phyloP scores from a whole-genome alignment of 495 filamentous ascomycete genomes.

The Penicillium alfredii region DNA sequence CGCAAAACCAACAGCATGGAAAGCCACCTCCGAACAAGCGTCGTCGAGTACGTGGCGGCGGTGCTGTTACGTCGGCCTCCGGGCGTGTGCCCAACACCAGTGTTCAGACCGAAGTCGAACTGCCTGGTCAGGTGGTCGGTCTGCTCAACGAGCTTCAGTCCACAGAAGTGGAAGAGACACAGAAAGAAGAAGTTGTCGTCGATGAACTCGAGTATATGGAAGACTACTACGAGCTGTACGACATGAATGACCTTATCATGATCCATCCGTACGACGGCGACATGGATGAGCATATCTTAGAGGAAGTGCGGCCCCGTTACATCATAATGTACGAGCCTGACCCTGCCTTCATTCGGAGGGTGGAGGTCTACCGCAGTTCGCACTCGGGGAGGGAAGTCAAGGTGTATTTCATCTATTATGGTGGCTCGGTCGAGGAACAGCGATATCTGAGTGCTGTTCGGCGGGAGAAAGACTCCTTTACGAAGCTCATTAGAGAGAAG shows the following conservation, averaged over 20 bases:
- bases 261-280: constrained; percentile 93
- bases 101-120: constrained; percentile 74
- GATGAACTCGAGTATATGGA: constrained; percentile 88
- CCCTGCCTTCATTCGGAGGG: constrained; percentile 85
- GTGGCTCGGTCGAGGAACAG: constrained; percentile 92
- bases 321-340: constrained; percentile 99
- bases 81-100: constrained; percentile 57
- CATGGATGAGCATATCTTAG: constrained; percentile 90
- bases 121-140: constrained; percentile 63
- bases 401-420: constrained; percentile 96
- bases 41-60: constrained; percentile 81
- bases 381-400: constrained; percentile 82
- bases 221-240: constrained; percentile 87
- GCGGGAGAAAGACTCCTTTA: constrained; percentile 92
- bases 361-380: constrained; percentile 93
- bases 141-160: constrained; percentile 63
- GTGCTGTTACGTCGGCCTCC: constrained; percentile 47
- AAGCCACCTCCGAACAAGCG: constrained; percentile 79
- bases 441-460: constrained; percentile 84
- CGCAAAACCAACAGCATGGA: constrained; percentile 43
- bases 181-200: constrained; percentile 67
- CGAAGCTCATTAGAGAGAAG: constrained; percentile 86
- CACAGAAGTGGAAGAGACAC: constrained; percentile 54
- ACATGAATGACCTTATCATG: constrained; percentile 82
- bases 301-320: constrained; percentile 87